Conservation (phyloP, 2,329 filamentous ascomycete genomes). For the Colletotrichum sp. region DNA sequence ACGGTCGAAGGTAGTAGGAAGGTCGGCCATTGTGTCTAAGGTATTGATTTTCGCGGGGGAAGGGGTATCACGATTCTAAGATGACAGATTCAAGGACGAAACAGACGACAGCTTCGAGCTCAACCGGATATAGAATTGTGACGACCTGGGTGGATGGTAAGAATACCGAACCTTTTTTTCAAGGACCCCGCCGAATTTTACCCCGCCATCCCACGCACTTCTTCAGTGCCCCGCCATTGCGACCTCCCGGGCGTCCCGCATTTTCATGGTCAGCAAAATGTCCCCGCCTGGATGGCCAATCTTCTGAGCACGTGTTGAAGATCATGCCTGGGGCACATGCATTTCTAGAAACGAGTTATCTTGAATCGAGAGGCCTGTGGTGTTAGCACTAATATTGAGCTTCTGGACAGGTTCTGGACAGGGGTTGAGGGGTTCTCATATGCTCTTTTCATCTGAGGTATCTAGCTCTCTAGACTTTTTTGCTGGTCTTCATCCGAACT, state of each 20-base stretch:
- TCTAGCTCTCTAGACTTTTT: constrained; percentile 19
- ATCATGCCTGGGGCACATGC: background rate
- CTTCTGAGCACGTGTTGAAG: background rate
- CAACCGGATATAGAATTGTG: background rate
- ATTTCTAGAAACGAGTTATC: background rate
- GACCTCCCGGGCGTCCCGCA: constrained; percentile 1
- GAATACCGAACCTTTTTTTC: background rate
- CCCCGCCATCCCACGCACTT: constrained; percentile 19
- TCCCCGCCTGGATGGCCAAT: background rate
- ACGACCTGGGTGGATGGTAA: background rate
- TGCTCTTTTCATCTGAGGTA: constrained; percentile 14
- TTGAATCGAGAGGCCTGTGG: background rate
- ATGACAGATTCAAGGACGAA: background rate
- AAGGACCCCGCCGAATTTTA: constrained; percentile 15
- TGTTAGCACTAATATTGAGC: background rate
- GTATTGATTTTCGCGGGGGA: background rate
- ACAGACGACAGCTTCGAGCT: background rate
- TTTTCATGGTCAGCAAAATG: background rate
- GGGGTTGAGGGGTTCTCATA: background rate
- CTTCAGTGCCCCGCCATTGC: constrained; percentile 19
- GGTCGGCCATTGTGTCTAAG: constrained; percentile 49
- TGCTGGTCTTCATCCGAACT: constrained; percentile 19
- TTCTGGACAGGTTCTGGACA: background rate
- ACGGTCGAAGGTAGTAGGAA: constrained; percentile 66
- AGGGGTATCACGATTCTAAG: background rate